These are phyloP conservation scores for Perkinsus marinus DNA, from an alignment of 169 alveolate genomes.

Conservation along the genomic window DNA sequence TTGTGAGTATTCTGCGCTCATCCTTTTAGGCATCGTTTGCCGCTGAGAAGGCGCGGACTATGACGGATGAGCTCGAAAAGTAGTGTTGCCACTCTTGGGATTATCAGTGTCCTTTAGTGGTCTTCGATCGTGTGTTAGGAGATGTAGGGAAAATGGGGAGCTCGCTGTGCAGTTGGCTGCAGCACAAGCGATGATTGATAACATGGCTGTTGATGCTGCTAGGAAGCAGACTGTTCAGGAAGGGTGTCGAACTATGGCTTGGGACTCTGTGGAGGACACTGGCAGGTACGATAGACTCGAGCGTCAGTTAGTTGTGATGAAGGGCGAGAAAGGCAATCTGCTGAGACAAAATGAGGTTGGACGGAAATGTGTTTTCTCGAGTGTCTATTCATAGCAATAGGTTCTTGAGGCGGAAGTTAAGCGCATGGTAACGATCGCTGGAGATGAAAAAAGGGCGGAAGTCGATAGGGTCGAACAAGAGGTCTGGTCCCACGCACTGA, in stretches of 20 bases:
- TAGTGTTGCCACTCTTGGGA: not conserved
- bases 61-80: not conserved
- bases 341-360: too few species aligned
- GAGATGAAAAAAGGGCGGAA: too few species aligned
- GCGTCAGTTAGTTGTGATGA: too few species aligned
- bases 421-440: too few species aligned
- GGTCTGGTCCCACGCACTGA: too few species aligned
- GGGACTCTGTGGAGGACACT: too few species aligned
- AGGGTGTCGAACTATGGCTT: not conserved
- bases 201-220: not conserved
- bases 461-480: too few species aligned
- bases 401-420: too few species aligned
- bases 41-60: not conserved
- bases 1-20: not conserved
- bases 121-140: not conserved
- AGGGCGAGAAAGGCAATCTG: too few species aligned
- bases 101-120: not conserved
- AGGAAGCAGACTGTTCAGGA: not conserved
- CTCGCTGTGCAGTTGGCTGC: not conserved
- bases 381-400: too few species aligned
- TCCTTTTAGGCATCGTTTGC: not conserved
- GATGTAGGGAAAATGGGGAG: not conserved
- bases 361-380: too few species aligned
- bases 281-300: too few species aligned
- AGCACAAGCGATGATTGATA: not conserved